These are phyloP conservation scores for Mitragyna speciosa DNA, from an alignment of 257 asterid species.

Conservation along the genomic window DNA sequence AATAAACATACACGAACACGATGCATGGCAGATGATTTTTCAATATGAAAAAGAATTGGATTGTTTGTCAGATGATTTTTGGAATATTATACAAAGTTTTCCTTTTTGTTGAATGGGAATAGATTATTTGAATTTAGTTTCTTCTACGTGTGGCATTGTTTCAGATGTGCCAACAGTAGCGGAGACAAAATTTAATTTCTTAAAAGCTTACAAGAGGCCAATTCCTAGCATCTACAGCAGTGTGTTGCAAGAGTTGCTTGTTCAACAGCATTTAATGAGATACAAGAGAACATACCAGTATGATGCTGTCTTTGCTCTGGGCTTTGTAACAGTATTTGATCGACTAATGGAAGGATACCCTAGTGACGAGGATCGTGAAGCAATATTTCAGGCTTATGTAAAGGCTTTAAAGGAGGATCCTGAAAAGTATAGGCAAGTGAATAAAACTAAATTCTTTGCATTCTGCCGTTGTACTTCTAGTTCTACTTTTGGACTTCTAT, in stretches of 20 bases:
- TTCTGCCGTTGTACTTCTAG: background rate
- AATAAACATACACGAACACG: too few species aligned
- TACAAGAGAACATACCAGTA: conserved; percentile 80
- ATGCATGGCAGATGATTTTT: too few species aligned
- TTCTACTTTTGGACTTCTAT: background rate
- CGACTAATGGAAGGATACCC: conserved; percentile 96
- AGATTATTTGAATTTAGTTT: background rate
- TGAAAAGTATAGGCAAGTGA: conserved; percentile 66
- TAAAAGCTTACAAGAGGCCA: conserved; percentile 83
- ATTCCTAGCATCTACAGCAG: conserved; percentile 88
- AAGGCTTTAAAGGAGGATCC: conserved; percentile 87
- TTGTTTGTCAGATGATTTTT: too few species aligned
- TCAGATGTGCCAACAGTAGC: conserved; percentile 85
- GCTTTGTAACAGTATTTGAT: conserved; percentile 89
- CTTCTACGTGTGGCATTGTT: conserved; percentile 13
- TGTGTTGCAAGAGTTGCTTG: conserved; percentile 84
- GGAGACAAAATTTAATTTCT: conserved; percentile 75
- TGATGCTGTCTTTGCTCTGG: conserved; percentile 91
- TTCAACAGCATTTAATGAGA: conserved; percentile 82
- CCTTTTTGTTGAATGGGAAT: background rate
- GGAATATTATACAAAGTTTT: too few species aligned
- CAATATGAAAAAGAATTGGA: too few species aligned
- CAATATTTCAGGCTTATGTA: conserved; percentile 81
- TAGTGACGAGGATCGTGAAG: conserved; percentile 68
- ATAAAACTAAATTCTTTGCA: background rate